Percentiles rank a stretch among this genome's conserved stretches.
Conservation (phyloP, 2,329 filamentous ascomycete genomes). For the Pezicula carpinea region DNA sequence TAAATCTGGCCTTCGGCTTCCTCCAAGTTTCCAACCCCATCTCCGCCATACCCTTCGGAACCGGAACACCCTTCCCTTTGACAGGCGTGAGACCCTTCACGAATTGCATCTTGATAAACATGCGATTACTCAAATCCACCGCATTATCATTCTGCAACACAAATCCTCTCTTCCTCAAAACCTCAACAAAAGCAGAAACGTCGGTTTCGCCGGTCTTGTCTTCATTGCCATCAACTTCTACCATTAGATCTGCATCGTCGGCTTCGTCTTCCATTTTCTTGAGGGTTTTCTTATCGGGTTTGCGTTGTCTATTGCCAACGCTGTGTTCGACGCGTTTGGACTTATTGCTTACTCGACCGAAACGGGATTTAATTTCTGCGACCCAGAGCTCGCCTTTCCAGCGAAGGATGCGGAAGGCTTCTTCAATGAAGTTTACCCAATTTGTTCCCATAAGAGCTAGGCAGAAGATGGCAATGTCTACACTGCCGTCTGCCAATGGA, state of each 20-base stretch:
- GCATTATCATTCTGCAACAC: conserved; percentile 67
- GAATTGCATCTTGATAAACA: conserved; percentile 98
- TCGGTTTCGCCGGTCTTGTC: conserved; percentile 71
- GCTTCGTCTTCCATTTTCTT: conserved; percentile 38
- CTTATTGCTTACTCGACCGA: conserved; percentile 55
- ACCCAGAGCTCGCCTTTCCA: conserved; percentile 97
- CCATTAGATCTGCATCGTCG: conserved; percentile 53
- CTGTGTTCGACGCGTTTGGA: conserved; percentile 56
- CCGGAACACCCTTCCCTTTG: conserved; percentile 67
- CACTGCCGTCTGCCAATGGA: conserved; percentile 67
- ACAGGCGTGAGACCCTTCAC: conserved; percentile 73
- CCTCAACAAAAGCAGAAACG: conserved; percentile 80
- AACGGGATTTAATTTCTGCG: conserved; percentile 92
- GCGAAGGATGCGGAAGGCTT: conserved; percentile 85
- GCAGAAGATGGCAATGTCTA: conserved; percentile 91
- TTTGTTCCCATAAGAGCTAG: conserved; percentile 98
- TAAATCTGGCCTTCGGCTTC: conserved; percentile 73
- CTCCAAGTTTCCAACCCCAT: conserved; percentile 60
- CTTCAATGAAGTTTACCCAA: conserved; percentile 94
- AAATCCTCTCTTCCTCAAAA: conserved; percentile 76
- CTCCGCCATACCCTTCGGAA: conserved; percentile 37
- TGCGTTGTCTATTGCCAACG: conserved; percentile 64
- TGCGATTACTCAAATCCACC: conserved; percentile 85
- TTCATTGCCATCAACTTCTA: conserved; percentile 66
- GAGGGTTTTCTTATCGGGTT: conserved; percentile 39